Percentiles rank a stretch among this genome's conserved stretches.
phyloP scores from a whole-genome alignment of 1,284 basidiomycete genomes.

The Ustilago shanxiensis region DNA sequence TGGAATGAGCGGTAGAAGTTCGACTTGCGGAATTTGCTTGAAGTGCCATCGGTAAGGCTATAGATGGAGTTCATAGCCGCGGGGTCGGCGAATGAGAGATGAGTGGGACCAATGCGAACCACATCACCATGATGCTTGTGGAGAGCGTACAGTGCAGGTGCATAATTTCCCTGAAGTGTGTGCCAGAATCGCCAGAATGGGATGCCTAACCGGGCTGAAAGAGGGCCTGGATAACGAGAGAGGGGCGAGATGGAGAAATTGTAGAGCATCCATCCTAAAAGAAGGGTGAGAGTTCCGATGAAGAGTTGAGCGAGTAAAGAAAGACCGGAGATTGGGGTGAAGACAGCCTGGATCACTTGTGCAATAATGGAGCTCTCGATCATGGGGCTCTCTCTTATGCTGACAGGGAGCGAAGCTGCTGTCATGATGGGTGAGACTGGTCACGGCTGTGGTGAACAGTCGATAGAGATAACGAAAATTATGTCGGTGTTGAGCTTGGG shows the following conservation, averaged over 20 bases:
- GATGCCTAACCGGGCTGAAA: conserved; percentile 48
- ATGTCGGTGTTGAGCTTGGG: conserved; percentile 19
- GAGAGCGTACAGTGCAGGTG: conserved; percentile 36
- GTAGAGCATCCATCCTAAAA: conserved; percentile 42
- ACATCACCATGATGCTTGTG: conserved; percentile 51
- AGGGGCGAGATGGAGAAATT: conserved; percentile 48
- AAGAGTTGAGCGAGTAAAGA: conserved; percentile 22
- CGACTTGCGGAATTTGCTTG: conserved; percentile 57
- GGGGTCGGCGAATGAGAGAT: conserved; percentile 54
- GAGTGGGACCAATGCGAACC: conserved; percentile 60
- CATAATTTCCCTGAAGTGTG: conserved; percentile 46
- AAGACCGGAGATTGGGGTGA: conserved; percentile 22
- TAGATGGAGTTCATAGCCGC: conserved; percentile 58
- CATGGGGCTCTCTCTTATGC: conserved; percentile 26
- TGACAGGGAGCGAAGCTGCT: conserved; percentile 2
- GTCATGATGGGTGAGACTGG: conserved; percentile 13
- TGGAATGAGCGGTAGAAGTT: conserved; percentile 50
- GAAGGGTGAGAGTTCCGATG: conserved; percentile 5
- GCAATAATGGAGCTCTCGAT: conserved; percentile 43
- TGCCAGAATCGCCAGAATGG: conserved; percentile 57
- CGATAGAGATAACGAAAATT: background rate
- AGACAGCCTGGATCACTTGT: conserved; percentile 16
- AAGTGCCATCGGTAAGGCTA: conserved; percentile 46
- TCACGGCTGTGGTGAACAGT: conserved; percentile 20
- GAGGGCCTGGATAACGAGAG: conserved; percentile 49